Base-by-base conservation (phyloP, 371 early-diverging fungal genomes). In the Rhizopus microsporus region DNA sequence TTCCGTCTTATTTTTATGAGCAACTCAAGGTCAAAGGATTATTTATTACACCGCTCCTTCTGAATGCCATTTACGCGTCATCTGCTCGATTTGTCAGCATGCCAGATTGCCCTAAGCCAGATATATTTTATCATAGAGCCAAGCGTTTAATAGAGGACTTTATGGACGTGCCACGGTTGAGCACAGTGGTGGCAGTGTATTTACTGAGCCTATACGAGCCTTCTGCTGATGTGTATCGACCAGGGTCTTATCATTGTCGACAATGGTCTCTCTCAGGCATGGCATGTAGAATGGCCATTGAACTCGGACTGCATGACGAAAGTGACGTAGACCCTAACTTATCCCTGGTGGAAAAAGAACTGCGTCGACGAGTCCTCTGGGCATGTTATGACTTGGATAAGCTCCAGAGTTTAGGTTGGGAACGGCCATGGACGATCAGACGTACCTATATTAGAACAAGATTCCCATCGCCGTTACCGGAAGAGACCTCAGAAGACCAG, bases 251-350 rank as follows among this genome's bases (percentile, higher is more conserved):
- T 6, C 57, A 68, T 34, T 71, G 68, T 39, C 67, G 74, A 13
- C 56, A 63, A 10, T 73, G 70, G 65, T 55, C 62, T 7, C 65
- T 67, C 16, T 63, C 66, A 31, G 78, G 71, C 2, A 75, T 78
- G 78, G 75, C 73, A 8, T 64, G 63, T n/a, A 73, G 78, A 16
- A 78, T 78, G 78, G 70, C 71, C 31, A 52, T 75, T 34, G 78
- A 68, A 39, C 62, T 71, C 4, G 72, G 72, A 8, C 44, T 71
- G 10, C 35, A 59, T 39, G 48, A 47, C 12, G 50, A 49, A 39
- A 42, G 23, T 17, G 62, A 67, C 44, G 29, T 64, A 9, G 63
- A 63, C 13, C 54, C 66, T 3, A 16, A 33, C 1, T 35, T 67
- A 16, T 32, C 63, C 7, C 3, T 10, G 0, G 60, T 60, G 15